Percentiles rank a stretch among this genome's conserved stretches.
phyloP scores from a whole-genome alignment of 306 rosid genomes.

The Urtica urens region DNA sequence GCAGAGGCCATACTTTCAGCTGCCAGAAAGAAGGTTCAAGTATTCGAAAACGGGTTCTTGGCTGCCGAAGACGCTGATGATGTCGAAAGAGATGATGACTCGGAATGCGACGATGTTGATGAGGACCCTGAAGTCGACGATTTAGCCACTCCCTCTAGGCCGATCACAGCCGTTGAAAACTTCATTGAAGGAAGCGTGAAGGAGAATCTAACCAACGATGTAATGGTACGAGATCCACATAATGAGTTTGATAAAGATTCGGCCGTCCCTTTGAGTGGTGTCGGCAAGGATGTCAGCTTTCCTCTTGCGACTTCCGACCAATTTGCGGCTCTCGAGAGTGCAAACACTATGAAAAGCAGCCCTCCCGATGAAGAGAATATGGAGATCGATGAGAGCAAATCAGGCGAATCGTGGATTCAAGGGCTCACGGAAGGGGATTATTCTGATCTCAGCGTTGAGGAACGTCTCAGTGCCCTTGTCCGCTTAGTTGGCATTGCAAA shows the following conservation, averaged over 20 bases:
- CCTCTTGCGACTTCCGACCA: constrained; percentile 26
- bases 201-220: constrained; percentile 34
- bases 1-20: constrained; percentile 78
- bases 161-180: constrained; percentile 36
- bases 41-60: constrained; percentile 81
- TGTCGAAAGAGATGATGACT: constrained; percentile 89
- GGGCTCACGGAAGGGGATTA: constrained; percentile 94
- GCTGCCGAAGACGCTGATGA: constrained; percentile 82
- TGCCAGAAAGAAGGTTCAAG: constrained; percentile 90
- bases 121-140: constrained; percentile 95
- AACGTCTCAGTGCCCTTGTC: constrained; percentile 85
- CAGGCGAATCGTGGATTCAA: constrained; percentile 96
- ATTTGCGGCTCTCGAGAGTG: constrained; percentile 28
- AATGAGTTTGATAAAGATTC: constrained; percentile 38
- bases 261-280: constrained; percentile 37
- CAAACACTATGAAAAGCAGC: constrained; percentile 21
- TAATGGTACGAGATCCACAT: constrained; percentile 28
- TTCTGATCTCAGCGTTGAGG: constrained; percentile 87
- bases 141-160: constrained; percentile 42
- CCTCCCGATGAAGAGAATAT: constrained; percentile 57
- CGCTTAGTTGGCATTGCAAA: constrained; percentile 79
- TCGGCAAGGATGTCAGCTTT: constrained; percentile 40
- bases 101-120: constrained; percentile 91
- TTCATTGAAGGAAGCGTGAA: constrained; percentile 43
- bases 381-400: constrained; percentile 95